Evolutionary conservation across 2,329 filamentous ascomycete genomes (phyloP).

Genomic region (Chaetomiaceae sp.): DNA sequence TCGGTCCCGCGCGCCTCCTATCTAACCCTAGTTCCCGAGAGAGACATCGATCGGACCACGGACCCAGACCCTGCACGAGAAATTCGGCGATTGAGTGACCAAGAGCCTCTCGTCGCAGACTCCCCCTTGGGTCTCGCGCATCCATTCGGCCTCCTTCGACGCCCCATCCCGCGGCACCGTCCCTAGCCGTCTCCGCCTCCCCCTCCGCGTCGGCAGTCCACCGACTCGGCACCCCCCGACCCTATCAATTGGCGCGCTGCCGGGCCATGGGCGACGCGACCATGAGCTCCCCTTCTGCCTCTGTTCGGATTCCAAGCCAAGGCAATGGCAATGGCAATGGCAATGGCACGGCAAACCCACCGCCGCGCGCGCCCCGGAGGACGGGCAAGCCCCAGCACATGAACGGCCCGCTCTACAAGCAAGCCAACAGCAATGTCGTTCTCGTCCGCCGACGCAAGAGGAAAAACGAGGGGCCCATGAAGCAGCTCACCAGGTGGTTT

Average conservation of each 20-base stretch:
- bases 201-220: neutral
- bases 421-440: conserved; percentile 48
- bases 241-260: conserved; percentile 15
- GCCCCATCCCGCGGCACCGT: neutral
- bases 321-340: conserved; percentile 5
- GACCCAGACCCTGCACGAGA: no score
- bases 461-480: conserved; percentile 58
- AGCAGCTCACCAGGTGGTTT: conserved; percentile 62
- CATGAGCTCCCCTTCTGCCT: conserved; percentile 19
- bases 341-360: conserved; percentile 7
- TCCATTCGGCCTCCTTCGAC: neutral
- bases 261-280: conserved; percentile 16
- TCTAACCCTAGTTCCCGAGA: neutral
- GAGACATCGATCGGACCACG: neutral
- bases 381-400: conserved; percentile 35
- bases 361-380: conserved; percentile 18
- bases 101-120: no score
- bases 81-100: no score
- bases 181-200: neutral
- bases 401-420: conserved; percentile 56
- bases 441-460: conserved; percentile 54
- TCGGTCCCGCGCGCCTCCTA: neutral
- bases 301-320: neutral
- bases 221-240: neutral
- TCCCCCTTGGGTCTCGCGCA: no score